Percentiles rank a stretch among this genome's conserved stretches.
Evolutionary conservation across 2,329 filamentous ascomycete species (phyloP).

Genomic region (Meredithiella fracta): DNA sequence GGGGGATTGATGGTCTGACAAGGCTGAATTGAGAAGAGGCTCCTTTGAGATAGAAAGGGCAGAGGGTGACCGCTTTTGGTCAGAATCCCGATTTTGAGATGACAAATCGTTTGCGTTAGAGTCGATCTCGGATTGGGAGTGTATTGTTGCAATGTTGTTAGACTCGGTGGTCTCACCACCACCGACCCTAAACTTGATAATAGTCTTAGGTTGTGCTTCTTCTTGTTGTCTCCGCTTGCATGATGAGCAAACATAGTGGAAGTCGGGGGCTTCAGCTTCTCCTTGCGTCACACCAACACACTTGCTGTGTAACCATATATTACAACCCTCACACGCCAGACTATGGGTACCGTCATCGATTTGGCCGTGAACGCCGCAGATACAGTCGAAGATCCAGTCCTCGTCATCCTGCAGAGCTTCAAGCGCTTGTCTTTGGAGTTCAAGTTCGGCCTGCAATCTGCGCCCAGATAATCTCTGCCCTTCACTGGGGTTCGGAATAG

Average conservation of each 20-base stretch:
- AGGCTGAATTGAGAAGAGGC: not conserved
- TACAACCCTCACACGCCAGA: slow-evolving; percentile 84
- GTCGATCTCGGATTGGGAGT: not conserved
- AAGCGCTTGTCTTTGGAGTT: slow-evolving; percentile 60
- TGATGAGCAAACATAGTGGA: slow-evolving; percentile 67
- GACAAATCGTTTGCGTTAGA: not conserved
- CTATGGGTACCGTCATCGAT: slow-evolving; percentile 91
- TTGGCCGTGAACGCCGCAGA: slow-evolving; percentile 77
- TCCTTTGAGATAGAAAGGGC: not conserved
- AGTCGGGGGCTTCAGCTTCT: slow-evolving; percentile 70
- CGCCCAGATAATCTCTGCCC: slow-evolving; percentile 12
- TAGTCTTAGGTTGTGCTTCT: slow-evolving; percentile 37
- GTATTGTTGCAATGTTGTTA: not conserved
- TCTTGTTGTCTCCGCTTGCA: slow-evolving; percentile 54
- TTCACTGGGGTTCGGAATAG: not conserved
- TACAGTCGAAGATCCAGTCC: slow-evolving; percentile 88
- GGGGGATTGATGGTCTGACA: not conserved
- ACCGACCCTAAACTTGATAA: slow-evolving; percentile 37
- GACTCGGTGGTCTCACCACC: not conserved
- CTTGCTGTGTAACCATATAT: slow-evolving; percentile 91
- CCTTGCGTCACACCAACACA: slow-evolving; percentile 66
- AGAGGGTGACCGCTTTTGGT: not conserved
- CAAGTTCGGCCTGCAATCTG: slow-evolving; percentile 58
- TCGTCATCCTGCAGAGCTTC: slow-evolving; percentile 60
- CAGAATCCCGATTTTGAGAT: not conserved